Evolutionary conservation across 768 basidiomycete species (phyloP).

Genomic region (Trametes maxima): DNA sequence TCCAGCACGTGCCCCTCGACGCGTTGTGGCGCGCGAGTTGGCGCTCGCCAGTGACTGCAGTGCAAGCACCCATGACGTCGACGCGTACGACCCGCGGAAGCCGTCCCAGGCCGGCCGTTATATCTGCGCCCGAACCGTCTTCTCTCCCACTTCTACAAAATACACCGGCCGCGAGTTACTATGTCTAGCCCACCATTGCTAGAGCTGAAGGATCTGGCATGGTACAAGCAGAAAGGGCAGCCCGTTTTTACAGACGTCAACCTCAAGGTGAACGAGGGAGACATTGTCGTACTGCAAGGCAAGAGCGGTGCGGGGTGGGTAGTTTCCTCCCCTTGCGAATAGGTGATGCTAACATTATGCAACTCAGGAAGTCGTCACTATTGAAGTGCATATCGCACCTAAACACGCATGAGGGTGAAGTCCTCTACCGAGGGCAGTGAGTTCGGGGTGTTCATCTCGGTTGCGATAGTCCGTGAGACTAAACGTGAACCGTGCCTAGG

Average conservation of each 20-base stretch:
- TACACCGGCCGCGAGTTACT: not conserved
- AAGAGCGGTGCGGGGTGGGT: constrained; percentile 74
- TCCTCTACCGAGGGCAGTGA: constrained; percentile 69
- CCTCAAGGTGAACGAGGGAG: constrained; percentile 68
- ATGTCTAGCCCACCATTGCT: constrained; percentile 41
- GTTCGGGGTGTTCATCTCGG: constrained; percentile 24
- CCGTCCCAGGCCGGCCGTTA: not conserved
- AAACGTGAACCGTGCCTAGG: constrained; percentile 36
- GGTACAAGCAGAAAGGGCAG: constrained; percentile 47
- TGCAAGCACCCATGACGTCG: not conserved
- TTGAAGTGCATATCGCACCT: constrained; percentile 86
- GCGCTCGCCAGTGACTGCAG: not conserved
- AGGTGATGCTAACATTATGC: not conserved
- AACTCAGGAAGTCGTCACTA: constrained; percentile 66
- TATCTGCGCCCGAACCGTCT: not conserved
- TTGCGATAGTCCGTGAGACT: not conserved
- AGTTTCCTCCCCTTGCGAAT: not conserved
- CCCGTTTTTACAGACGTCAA: constrained; percentile 62
- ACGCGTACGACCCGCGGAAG: too few species aligned
- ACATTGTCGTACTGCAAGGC: constrained; percentile 78
- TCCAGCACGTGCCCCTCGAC: not conserved
- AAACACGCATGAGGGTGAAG: constrained; percentile 65
- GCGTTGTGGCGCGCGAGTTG: not conserved
- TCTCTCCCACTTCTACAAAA: not conserved
- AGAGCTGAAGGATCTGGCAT: constrained; percentile 54